Evolutionary conservation across 306 rosid species (phyloP).

Genomic region (Cicer cuneatum): DNA sequence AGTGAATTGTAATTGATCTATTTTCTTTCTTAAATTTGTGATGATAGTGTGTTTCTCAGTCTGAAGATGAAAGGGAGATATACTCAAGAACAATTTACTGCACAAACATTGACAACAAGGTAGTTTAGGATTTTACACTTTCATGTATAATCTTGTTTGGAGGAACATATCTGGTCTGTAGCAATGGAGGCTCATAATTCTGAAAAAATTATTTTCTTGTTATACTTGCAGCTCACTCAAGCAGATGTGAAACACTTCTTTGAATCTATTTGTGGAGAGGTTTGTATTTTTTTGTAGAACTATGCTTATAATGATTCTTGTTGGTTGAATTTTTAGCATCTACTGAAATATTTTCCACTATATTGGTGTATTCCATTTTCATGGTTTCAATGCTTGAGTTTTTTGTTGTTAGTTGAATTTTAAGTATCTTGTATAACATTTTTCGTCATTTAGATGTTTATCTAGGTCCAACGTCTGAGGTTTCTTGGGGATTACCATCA

Average conservation of each 20-base stretch:
- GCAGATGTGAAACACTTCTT: slow-evolving; percentile 90
- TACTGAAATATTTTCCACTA: too few species aligned
- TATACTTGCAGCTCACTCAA: slow-evolving; percentile 77
- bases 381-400: too few species aligned
- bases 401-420: too few species aligned
- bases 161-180: slow-evolving; percentile 32
- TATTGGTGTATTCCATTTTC: too few species aligned
- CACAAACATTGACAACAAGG: slow-evolving; percentile 98
- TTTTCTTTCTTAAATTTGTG: slow-evolving; percentile 40
- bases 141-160: slow-evolving; percentile 33
- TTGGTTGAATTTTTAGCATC: too few species aligned
- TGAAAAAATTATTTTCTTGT: slow-evolving; percentile 38
- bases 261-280: slow-evolving; percentile 98
- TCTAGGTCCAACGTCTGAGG: too few species aligned
- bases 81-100: slow-evolving; percentile 97
- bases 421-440: too few species aligned
- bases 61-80: slow-evolving; percentile 98
- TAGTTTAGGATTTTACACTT: slow-evolving; percentile 43
- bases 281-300: too few species aligned
- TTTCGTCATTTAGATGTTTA: too few species aligned
- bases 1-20: slow-evolving; percentile 30
- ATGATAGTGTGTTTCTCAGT: slow-evolving; percentile 55
- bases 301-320: too few species aligned
- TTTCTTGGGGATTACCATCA: too few species aligned
- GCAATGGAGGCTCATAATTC: slow-evolving; percentile 8